Evolutionary conservation across 768 basidiomycete species (phyloP).

Genomic region (Leccinum subgranulosum): DNA sequence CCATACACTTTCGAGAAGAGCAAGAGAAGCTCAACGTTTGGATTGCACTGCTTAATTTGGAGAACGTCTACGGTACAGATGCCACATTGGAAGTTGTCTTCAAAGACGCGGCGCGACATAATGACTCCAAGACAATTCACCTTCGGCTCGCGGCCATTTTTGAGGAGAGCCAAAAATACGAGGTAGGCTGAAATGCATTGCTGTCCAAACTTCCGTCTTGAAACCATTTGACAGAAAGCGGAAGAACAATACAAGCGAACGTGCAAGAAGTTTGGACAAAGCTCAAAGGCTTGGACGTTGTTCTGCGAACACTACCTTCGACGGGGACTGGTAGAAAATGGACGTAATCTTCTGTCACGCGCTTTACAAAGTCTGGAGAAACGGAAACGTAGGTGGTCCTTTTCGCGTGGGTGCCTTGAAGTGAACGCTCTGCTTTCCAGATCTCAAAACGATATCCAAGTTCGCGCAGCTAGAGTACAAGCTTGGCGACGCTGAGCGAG

Average conservation of each 20-base stretch:
- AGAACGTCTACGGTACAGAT: constrained; percentile 88
- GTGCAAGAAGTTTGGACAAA: constrained; percentile 91
- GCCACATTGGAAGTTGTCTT: constrained; percentile 77
- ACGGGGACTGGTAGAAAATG: constrained; percentile 70
- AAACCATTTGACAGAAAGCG: constrained; percentile 61
- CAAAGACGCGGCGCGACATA: constrained; percentile 85
- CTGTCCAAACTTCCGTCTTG: neutral
- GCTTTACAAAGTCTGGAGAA: constrained; percentile 90
- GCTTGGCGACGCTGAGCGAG: constrained; percentile 89
- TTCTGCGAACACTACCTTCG: constrained; percentile 83
- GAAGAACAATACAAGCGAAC: constrained; percentile 88
- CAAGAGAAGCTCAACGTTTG: constrained; percentile 95
- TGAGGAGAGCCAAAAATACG: constrained; percentile 75
- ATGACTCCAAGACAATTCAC: constrained; percentile 91
- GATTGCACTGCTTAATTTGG: constrained; percentile 94
- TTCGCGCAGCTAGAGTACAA: constrained; percentile 97
- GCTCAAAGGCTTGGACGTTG: constrained; percentile 91
- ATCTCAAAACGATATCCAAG: constrained; percentile 92
- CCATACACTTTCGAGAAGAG: constrained; percentile 95
- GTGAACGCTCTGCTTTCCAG: constrained; percentile 38
- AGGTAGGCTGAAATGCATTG: constrained; percentile 45
- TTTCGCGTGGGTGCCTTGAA: neutral
- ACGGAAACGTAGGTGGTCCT: constrained; percentile 72
- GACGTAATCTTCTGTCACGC: constrained; percentile 82
- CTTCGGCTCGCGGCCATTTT: constrained; percentile 82